Evolutionary conservation across 192 early-diverging fungal genomes (phyloP), one percentile per base, ranked within the genome.

Genomic region (Allomyces javanicus): DNA sequence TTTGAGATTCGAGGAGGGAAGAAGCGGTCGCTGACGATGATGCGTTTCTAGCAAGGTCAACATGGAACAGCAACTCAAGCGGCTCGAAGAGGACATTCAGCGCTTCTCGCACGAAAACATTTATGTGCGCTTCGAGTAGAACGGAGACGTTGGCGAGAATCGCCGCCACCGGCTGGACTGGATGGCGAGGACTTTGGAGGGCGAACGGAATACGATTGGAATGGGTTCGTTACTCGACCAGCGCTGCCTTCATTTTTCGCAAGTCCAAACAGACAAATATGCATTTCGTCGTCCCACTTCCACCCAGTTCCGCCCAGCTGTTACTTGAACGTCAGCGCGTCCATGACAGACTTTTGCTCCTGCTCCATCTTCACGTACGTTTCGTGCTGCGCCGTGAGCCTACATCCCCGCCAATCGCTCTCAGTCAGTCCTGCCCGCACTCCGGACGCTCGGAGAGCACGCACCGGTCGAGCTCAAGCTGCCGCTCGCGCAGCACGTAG

Each of bases 61-160:
- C 50, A 79, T 82, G 78, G 80, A 82, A 65, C 78, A 82, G 67
- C 80, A 79, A 62, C 73, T 82, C 63, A 80, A 78, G 67, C 67
- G 75, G n/a, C 73, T 78, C n/a, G 80, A 82, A 65, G 71, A 67
- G 45, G 72, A 78, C 64, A 82, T 82, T 69, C 70, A 72, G 24
- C 76, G 75, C 64, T 82, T 82, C 72, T 78, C 80, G 25, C 73
- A 80, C 64, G 67, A 78, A 5, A 78, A 77, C 63, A 82, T 82
- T 63, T 63, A 72, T 64, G 77, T 81, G 12, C 50, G 50, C 9
- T 58, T 58, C 17, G 50, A 58, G 50, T 40, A n/a, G 33, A 40
- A 7, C 9, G 7, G 9, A 0, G 33, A 9, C 9, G 33, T 9
- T 9, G 33, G 33, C 3, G 33, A 40, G 33, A 7, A 40, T 40